These are phyloP conservation scores for Yamadazyma oceani DNA, from an alignment of 1,139 yeast genomes.

Conservation along the genomic window DNA sequence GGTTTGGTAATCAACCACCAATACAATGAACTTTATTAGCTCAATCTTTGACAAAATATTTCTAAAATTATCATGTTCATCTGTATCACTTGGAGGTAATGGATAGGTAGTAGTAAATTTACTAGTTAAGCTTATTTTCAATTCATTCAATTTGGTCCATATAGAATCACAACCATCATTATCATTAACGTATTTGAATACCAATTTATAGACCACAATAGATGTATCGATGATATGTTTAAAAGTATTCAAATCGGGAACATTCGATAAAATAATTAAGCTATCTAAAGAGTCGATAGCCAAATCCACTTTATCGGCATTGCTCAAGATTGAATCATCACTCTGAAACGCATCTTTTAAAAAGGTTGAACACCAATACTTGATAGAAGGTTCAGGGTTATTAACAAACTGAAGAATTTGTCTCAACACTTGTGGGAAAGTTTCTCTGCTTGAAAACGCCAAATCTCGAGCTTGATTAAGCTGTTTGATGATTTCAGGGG, in stretches of 20 bases:
- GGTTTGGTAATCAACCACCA: constrained; percentile 70
- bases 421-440: constrained; percentile 54
- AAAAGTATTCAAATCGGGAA: constrained; percentile 31
- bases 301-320: constrained; percentile 39
- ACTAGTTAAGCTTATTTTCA: constrained; percentile 39
- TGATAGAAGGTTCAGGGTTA: constrained; percentile 33
- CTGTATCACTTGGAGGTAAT: constrained; percentile 43
- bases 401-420: constrained; percentile 48
- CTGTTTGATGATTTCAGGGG: constrained; percentile 34
- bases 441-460: constrained; percentile 45
- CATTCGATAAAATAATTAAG: constrained; percentile 28
- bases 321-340: constrained; percentile 24
- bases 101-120: constrained; percentile 45
- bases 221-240: constrained; percentile 35
- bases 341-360: constrained; percentile 44
- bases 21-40: constrained; percentile 68
- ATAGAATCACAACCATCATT: constrained; percentile 44
- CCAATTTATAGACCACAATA: constrained; percentile 37
- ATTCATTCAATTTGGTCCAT: constrained; percentile 44
- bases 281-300: constrained; percentile 43
- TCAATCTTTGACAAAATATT: constrained; percentile 62
- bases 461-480: constrained; percentile 52
- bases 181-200: constrained; percentile 43
- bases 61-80: constrained; percentile 49
- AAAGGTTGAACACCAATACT: constrained; percentile 50